phyloP scores from a whole-genome alignment of 352 stramenopile species.

The Phytophthora pini region DNA sequence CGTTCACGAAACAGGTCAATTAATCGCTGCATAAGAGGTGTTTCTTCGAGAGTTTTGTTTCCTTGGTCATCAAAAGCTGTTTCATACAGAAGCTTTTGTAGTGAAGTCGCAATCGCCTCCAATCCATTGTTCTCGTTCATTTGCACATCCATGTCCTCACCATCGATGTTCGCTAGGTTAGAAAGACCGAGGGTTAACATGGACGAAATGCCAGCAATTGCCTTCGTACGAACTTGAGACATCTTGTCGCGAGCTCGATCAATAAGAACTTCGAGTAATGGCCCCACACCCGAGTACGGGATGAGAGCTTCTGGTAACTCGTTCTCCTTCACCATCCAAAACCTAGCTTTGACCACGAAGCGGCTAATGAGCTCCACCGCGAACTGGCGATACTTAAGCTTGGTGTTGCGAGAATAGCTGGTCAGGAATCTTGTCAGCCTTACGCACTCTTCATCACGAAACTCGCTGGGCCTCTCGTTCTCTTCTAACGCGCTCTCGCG shows the following conservation, averaged over 20 bases:
- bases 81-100: slow-evolving; percentile 63
- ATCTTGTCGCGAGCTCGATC: slow-evolving; percentile 82
- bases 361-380: slow-evolving; percentile 77
- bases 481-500: slow-evolving; percentile 19
- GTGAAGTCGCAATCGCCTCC: slow-evolving; percentile 50
- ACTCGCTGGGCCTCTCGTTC: slow-evolving; percentile 16
- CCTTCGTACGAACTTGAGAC: slow-evolving; percentile 80
- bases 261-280: slow-evolving; percentile 74
- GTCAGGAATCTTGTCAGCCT: slow-evolving; percentile 69
- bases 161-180: slow-evolving; percentile 30
- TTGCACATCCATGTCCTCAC: slow-evolving; percentile 31
- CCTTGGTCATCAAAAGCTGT: slow-evolving; percentile 34
- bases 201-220: slow-evolving; percentile 76
- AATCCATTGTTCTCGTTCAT: slow-evolving; percentile 31
- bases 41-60: slow-evolving; percentile 52
- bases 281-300: slow-evolving; percentile 54
- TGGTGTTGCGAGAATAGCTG: slow-evolving; percentile 78
- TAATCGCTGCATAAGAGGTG: slow-evolving; percentile 67
- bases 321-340: slow-evolving; percentile 60
- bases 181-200: slow-evolving; percentile 65
- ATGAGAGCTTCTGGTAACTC: slow-evolving; percentile 42
- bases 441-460: slow-evolving; percentile 65
- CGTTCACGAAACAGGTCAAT: slow-evolving; percentile 79
- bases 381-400: slow-evolving; percentile 84
- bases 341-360: slow-evolving; percentile 62